Evolutionary conservation across 495 filamentous ascomycete species (phyloP), one percentile per base, ranked within the genome.

Genomic region (Cetradonia linearis): DNA sequence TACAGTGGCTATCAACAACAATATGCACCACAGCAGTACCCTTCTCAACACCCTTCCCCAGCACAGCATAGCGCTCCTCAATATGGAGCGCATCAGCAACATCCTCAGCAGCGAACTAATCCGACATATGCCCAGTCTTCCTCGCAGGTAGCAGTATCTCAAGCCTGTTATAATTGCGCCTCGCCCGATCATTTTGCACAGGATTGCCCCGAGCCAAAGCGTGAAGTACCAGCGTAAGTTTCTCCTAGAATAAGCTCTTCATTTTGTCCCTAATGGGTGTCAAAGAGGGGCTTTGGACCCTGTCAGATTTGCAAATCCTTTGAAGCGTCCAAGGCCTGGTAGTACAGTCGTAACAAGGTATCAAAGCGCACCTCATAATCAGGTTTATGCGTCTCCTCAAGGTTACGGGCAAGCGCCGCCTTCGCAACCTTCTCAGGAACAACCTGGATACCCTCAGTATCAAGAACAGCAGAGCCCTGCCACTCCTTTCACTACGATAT

Each of bases 21-120:
- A 86, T 42, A 88, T 89, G 72, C 89, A 88, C 69, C 88, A 84
- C 0, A 63, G 14, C 64, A 68, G 25, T 64, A 66, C 30, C 55
- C 58, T 23, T 52, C 55, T 40, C 58, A 59, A 36, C 50, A 57
- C 36, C 47, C 55, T 55, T 20, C 25, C 37, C 46, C 48, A 16
- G 56, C 57, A 58, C 54, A 56, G 27, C 49, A 57, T 40, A 59
- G 49, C 38, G 57, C 38, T 50, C 23, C 56, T 37, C 56, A 63
- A 14, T 20, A 59, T 47, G 33, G 48, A 28, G 13, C 62, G 13
- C 55, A 56, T 28, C 47, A 62, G 33, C 65, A 59, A 44, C 49
- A 50, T 33, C 58, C 30, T 33, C 58, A 59, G 58, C 59, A 47
- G 37, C 55, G 36, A 33, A 23, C 20, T 13, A 36, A 62, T 16